These are phyloP conservation scores for Xylariales sp. DNA, from an alignment of 2,329 filamentous ascomycete species.

Conservation along the genomic window DNA sequence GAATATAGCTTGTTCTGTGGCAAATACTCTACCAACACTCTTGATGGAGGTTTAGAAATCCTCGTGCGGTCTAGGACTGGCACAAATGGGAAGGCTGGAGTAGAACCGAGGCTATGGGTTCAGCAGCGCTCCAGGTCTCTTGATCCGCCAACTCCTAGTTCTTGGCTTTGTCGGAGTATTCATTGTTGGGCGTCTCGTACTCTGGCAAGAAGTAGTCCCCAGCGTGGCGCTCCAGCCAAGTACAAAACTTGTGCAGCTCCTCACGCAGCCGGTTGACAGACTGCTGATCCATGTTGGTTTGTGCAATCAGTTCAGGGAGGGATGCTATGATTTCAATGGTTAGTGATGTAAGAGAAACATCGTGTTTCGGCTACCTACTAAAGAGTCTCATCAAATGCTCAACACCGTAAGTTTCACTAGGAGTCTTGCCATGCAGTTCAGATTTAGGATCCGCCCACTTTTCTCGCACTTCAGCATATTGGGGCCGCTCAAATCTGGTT, in stretches of 20 bases:
- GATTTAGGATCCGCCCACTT: constrained; percentile 60
- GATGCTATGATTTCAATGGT: constrained; percentile 57
- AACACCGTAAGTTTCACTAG: constrained; percentile 82
- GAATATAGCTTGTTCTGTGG: no score
- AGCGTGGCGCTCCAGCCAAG: constrained; percentile 77
- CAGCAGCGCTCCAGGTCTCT: no score
- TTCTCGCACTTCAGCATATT: constrained; percentile 76
- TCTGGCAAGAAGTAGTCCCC: constrained; percentile 72
- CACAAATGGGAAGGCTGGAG: no score
- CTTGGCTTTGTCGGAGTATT: constrained; percentile 66
- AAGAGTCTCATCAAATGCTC: constrained; percentile 89
- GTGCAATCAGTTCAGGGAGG: constrained; percentile 87
- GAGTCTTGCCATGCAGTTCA: constrained; percentile 63
- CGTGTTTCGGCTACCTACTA: constrained; percentile 50
- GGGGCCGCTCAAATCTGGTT: constrained; percentile 79
- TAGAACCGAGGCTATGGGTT: no score
- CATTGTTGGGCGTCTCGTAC: constrained; percentile 68
- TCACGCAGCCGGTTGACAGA: constrained; percentile 84
- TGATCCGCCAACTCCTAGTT: constrained; percentile 15
- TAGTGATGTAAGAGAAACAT: neutral
- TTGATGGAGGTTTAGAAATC: no score
- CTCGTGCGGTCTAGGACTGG: no score
- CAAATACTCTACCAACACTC: no score
- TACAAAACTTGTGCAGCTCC: constrained; percentile 80
- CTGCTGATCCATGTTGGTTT: constrained; percentile 96